phyloP scores from a whole-genome alignment of 2,329 filamentous ascomycete genomes.

The Colletotrichum sp. region DNA sequence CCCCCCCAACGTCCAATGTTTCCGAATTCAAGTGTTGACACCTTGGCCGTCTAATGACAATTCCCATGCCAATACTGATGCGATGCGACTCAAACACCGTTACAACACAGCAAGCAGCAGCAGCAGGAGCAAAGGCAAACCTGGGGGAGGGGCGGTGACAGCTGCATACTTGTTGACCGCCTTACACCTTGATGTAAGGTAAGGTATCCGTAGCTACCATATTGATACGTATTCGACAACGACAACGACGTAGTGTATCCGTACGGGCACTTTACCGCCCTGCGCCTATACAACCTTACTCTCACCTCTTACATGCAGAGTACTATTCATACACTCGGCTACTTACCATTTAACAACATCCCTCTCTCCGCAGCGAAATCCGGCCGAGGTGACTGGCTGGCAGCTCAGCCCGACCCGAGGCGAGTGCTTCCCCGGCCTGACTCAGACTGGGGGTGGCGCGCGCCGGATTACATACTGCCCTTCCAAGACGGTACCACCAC shows the following conservation, averaged over 20 bases:
- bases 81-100: conserved; percentile 4
- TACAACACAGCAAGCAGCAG: background rate
- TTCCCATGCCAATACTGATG: background rate
- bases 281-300: background rate
- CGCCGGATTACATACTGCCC: background rate
- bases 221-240: background rate
- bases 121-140: background rate
- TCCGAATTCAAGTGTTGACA: conserved; percentile 3
- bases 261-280: background rate
- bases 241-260: background rate
- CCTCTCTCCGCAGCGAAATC: background rate
- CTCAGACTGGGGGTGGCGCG: conserved; percentile 19
- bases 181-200: background rate
- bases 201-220: background rate
- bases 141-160: conserved; percentile 6
- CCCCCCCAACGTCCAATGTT: conserved; percentile 12
- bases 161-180: conserved; percentile 8
- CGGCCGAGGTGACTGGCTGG: background rate
- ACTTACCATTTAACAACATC: background rate
- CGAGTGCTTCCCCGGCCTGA: conserved; percentile 14
- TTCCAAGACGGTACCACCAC: background rate
- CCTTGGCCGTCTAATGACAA: background rate
- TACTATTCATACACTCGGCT: background rate
- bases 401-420: background rate
- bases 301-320: background rate